Evolutionary conservation across 1,284 basidiomycete genomes (phyloP), one percentile per base, ranked within the genome.

Genomic region (Ganoderma sp.): DNA sequence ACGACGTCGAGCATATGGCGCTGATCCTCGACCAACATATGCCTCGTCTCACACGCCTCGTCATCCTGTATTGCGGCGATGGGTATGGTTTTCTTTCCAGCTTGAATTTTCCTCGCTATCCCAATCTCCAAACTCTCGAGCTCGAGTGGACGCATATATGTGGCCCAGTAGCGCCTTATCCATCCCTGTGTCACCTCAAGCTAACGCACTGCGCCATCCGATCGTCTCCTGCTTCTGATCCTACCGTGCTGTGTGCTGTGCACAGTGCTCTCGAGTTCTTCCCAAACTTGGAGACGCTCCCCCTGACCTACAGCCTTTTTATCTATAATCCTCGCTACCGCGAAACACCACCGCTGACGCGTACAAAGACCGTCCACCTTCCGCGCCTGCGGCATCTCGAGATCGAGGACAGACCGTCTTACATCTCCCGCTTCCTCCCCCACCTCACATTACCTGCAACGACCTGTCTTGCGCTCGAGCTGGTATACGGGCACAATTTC

Each of bases 371-470:
- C 34, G 34, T 58, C 34, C 56, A n/a, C 9, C 34, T 58, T 34
- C 56, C 56, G 7, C 56, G 17, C 9, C 56, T 58, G 19, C 56
- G 56, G 3, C 56, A 39, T 34, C 17, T 58, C 56, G 56, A 58
- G 32, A n/a, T 58, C 3, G 28, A 39, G 56, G 56, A 58, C 56
- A 39, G 5, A 6, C 10, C 34, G 7, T 15, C 19, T 34, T 22
- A 58, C 34, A 58, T 58, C 56, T 17, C 32, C 7, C 19, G 5
- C 15, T 58, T 58, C 34, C 56, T 58, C 17, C 3, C 32, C 14
- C 34, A 39, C 34, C 56, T 58, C 32, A 9, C 4, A 19, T 58
- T 58, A 19, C 56, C 56, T 10, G 14, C 56, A 7, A 58, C 56
- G 6, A 39, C 56, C 9, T 37, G 34, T 7, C 54, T 56, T 9